phyloP scores from a whole-genome alignment of 2,329 filamentous ascomycete genomes.

The Aspergillus jensenii region DNA sequence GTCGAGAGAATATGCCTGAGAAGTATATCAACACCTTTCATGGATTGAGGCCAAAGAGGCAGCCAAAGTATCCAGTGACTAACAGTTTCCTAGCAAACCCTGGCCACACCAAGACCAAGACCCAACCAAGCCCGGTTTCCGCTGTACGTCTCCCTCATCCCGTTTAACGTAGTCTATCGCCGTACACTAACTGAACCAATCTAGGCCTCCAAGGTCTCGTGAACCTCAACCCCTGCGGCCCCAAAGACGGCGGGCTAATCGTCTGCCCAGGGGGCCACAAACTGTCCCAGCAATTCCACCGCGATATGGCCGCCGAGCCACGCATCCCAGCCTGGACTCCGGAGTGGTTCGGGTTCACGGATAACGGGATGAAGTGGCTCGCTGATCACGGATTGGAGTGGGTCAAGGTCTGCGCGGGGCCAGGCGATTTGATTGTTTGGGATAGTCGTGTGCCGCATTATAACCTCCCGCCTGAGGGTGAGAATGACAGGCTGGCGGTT shows the following conservation, averaged over 20 bases:
- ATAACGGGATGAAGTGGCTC: constrained; percentile 36
- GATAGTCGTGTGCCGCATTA: constrained; percentile 42
- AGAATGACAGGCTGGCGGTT: constrained; percentile 31
- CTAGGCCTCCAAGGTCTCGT: constrained; percentile 46
- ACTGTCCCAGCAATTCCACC: constrained; percentile 33
- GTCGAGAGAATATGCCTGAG: constrained; percentile 18
- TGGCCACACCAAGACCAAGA: constrained; percentile 52
- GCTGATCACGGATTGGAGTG: constrained; percentile 28
- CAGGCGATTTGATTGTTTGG: constrained; percentile 47
- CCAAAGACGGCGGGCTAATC: constrained; percentile 40
- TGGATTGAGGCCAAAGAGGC: background rate
- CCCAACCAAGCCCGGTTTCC: constrained; percentile 46
- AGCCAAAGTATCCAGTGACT: background rate
- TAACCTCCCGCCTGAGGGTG: constrained; percentile 36
- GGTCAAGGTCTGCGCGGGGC: constrained; percentile 43
- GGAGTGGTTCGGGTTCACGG: constrained; percentile 33
- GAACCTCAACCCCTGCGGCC: constrained; percentile 40
- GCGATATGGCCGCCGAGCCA: constrained; percentile 29
- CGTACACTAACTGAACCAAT: background rate
- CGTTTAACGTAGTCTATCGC: no score
- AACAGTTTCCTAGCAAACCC: constrained; percentile 33
- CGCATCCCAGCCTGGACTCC: constrained; percentile 26
- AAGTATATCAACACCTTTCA: background rate
- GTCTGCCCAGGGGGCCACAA: constrained; percentile 33
- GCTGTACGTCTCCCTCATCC: constrained; percentile 36